These are phyloP conservation scores for Mycena kentingensis DNA, from an alignment of 768 basidiomycete genomes.

Conservation along the genomic window DNA sequence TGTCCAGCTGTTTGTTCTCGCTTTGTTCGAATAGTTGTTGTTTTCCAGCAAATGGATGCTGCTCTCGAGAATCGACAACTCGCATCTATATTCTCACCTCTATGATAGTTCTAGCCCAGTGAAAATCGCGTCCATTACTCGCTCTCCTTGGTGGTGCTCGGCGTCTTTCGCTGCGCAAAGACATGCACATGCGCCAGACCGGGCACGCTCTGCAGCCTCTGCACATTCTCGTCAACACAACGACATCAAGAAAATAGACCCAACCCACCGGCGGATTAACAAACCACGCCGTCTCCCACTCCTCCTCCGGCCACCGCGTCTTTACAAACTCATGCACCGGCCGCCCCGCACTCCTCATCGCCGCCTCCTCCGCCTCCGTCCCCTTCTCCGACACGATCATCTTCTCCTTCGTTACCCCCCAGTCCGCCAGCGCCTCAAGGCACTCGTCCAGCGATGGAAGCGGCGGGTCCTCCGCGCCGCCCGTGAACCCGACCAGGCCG, in stretches of 20 bases:
- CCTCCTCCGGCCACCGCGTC: slow-evolving; percentile 63
- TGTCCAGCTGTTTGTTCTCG: too few relatives aligned
- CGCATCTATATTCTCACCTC: too few relatives aligned
- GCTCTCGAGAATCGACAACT: too few relatives aligned
- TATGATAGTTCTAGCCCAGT: too few relatives aligned
- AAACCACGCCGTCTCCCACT: slow-evolving; percentile 94
- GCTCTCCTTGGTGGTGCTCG: too few relatives aligned
- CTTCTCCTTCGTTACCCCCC: slow-evolving; percentile 67
- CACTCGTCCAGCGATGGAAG: slow-evolving; percentile 61
- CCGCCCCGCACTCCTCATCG: slow-evolving; percentile 51
- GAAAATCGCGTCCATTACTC: too few relatives aligned
- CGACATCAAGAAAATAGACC: not conserved
- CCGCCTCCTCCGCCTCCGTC: slow-evolving; percentile 52
- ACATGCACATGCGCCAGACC: slow-evolving; percentile 87
- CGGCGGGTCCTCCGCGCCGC: slow-evolving; percentile 50
- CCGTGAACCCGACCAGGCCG: slow-evolving; percentile 84
- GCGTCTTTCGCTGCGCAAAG: slow-evolving; percentile 64
- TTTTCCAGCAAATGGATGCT: too few relatives aligned
- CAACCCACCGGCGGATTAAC: slow-evolving; percentile 79
- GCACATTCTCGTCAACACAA: not conserved
- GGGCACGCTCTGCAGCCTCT: slow-evolving; percentile 79
- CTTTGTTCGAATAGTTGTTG: too few relatives aligned
- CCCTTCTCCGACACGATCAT: slow-evolving; percentile 55
- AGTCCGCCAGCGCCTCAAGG: slow-evolving; percentile 66
- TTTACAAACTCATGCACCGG: slow-evolving; percentile 67